These are phyloP conservation scores for Enterospora canceri DNA, from an alignment of 371 early-diverging fungal species.

Conservation along the genomic window DNA sequence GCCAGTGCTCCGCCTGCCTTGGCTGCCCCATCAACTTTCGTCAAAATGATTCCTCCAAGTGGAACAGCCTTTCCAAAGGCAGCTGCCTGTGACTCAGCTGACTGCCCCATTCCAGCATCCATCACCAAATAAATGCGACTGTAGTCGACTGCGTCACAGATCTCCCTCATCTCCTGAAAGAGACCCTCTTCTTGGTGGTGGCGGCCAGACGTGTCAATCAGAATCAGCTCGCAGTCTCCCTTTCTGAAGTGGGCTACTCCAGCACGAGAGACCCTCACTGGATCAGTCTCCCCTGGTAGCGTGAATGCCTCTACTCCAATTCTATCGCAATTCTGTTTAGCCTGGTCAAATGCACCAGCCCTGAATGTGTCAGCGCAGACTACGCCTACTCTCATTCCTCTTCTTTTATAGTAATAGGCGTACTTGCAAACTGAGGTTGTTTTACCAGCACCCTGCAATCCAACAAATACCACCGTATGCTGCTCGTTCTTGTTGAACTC, in stretches of 20 bases:
- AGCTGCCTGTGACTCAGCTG: constrained; percentile 82
- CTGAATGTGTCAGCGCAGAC: constrained; percentile 98
- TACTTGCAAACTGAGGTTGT: constrained; percentile 96
- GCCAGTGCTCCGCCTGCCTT: constrained; percentile 98
- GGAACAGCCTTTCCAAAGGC: constrained; percentile 88
- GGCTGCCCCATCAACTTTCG: constrained; percentile 97
- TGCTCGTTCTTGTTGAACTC: constrained; percentile 68
- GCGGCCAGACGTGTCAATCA: constrained; percentile 95
- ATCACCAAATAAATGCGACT: constrained; percentile 89
- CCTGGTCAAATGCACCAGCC: constrained; percentile 98
- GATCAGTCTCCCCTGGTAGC: constrained; percentile 73
- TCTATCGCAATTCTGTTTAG: constrained; percentile 92
- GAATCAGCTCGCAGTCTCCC: constrained; percentile 87
- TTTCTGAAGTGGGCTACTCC: constrained; percentile 86
- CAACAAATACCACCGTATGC: constrained; percentile 93
- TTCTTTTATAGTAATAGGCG: constrained; percentile 81
- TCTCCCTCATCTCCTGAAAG: constrained; percentile 94
- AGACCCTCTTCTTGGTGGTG: constrained; percentile 91
- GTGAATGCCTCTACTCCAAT: constrained; percentile 93
- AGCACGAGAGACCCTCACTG: constrained; percentile 76
- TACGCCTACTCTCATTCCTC: constrained; percentile 84
- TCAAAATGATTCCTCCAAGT: constrained; percentile 89
- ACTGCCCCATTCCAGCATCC: constrained; percentile 98
- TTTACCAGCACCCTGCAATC: constrained; percentile 94
- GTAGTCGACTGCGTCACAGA: constrained; percentile 70